A percentile compares a stretch with the other conserved stretches of the same genome.
These are phyloP conservation scores for Dunaliella sp. DNA, from an alignment of 139 green algal species.

Conservation along the genomic window DNA sequence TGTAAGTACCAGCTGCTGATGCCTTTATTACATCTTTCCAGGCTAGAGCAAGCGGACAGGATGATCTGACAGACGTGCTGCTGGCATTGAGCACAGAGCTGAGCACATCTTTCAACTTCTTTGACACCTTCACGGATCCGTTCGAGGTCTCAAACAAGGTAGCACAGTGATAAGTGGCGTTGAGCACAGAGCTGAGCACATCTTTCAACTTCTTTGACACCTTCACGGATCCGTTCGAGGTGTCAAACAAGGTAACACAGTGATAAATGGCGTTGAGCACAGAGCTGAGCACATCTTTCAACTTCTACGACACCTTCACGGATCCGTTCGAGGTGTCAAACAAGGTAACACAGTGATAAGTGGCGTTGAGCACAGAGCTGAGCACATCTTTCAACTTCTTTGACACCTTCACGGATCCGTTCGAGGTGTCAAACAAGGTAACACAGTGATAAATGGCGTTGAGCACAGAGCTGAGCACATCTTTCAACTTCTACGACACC, in stretches of 20 bases:
- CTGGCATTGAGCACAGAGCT: neutral
- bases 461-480: no score
- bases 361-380: slow-evolving; percentile 1
- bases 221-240: slow-evolving; percentile 3
- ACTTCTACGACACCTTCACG: slow-evolving; percentile 7
- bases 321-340: slow-evolving; percentile 1
- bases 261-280: neutral
- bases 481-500: no score
- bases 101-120: slow-evolving; percentile 1
- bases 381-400: slow-evolving; percentile 3
- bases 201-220: slow-evolving; percentile 9
- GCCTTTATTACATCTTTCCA: no score
- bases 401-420: slow-evolving; percentile 1
- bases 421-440: slow-evolving; percentile 12
- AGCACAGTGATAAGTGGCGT: no score
- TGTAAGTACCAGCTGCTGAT: no score
- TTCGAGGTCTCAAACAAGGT: slow-evolving; percentile 12
- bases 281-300: neutral
- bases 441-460: no score
- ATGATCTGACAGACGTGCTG: neutral
- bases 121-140: slow-evolving; percentile 1
- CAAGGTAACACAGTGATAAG: no score
- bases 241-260: slow-evolving; percentile 11
- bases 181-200: neutral
- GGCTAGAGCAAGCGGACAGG: neutral